Conservation (phyloP, 176 grass and related monocot genomes). For the Phoenix roebelenii region DNA sequence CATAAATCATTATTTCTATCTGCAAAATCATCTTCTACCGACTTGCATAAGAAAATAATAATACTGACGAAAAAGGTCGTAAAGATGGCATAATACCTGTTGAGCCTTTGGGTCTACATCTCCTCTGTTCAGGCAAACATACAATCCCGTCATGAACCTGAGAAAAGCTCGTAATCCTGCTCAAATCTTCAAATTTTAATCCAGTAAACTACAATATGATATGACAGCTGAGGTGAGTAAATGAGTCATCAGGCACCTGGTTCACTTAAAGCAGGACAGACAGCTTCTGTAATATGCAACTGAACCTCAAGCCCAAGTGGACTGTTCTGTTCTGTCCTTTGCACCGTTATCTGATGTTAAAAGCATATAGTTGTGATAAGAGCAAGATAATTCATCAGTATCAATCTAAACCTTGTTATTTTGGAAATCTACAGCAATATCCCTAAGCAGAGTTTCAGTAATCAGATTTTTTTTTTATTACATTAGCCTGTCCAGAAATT, state of each 20-base stretch:
- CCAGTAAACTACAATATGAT: slow-evolving; percentile 7
- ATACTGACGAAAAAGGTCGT: slow-evolving; percentile 5
- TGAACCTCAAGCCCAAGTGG: slow-evolving; percentile 93
- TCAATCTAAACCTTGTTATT: too few species aligned
- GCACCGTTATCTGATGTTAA: slow-evolving; percentile 70
- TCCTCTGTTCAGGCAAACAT: slow-evolving; percentile 88
- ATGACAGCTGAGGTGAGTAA: neutral
- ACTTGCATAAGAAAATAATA: slow-evolving; percentile 10
- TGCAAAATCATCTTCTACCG: too few species aligned
- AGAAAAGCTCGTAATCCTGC: slow-evolving; percentile 89
- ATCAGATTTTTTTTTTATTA: slow-evolving; percentile 40
- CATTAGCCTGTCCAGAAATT: slow-evolving; percentile 94
- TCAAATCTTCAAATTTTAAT: slow-evolving; percentile 13
- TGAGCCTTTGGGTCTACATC: slow-evolving; percentile 81
- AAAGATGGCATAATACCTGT: slow-evolving; percentile 33
- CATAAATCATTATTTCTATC: too few species aligned
- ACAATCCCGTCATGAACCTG: slow-evolving; percentile 90
- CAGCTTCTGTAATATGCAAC: slow-evolving; percentile 93
- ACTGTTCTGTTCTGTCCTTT: slow-evolving; percentile 83
- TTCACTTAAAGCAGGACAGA: slow-evolving; percentile 96
- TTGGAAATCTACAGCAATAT: too few species aligned
- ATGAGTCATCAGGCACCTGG: slow-evolving; percentile 49
- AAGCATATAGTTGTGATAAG: neutral
- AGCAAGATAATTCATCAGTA: too few species aligned
- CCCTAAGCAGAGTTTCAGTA: neutral